A percentile compares a stretch with the other conserved stretches of the same genome.
phyloP scores from a whole-genome alignment of 495 filamentous ascomycete genomes.

The Clohesyomyces aquaticus region DNA sequence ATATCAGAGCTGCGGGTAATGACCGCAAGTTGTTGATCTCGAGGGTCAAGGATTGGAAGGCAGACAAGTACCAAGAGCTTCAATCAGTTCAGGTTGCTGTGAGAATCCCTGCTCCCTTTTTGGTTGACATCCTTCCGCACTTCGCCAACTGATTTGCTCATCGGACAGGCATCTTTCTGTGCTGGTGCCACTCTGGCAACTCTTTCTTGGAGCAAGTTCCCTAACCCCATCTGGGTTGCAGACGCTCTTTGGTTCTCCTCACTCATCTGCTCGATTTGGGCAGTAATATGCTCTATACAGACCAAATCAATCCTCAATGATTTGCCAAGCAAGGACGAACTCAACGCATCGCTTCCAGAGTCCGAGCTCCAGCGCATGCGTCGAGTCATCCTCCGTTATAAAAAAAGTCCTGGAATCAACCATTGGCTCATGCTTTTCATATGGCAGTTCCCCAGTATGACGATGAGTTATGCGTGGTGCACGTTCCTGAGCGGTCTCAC shows the following conservation, averaged over 20 bases:
- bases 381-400: slow-evolving; percentile 26
- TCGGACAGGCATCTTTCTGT: slow-evolving; percentile 36
- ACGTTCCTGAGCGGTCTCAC: slow-evolving; percentile 34
- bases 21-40: slow-evolving; percentile 14
- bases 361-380: slow-evolving; percentile 26
- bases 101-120: neutral
- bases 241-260: slow-evolving; percentile 31
- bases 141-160: neutral
- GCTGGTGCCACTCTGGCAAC: slow-evolving; percentile 29
- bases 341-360: slow-evolving; percentile 14
- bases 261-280: slow-evolving; percentile 35
- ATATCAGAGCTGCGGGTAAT: slow-evolving; percentile 15
- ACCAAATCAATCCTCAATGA: slow-evolving; percentile 35
- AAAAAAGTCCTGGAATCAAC: slow-evolving; percentile 24
- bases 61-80: slow-evolving; percentile 33
- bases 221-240: slow-evolving; percentile 20
- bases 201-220: slow-evolving; percentile 23
- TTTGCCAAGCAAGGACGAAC: slow-evolving; percentile 23
- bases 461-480: slow-evolving; percentile 35
- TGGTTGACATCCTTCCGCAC: neutral
- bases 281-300: slow-evolving; percentile 35
- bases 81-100: slow-evolving; percentile 39
- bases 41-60: slow-evolving; percentile 25
- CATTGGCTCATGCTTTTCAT: slow-evolving; percentile 37
- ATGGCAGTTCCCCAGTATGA: slow-evolving; percentile 37